Percentiles rank a stretch among this genome's conserved stretches.
phyloP scores from a whole-genome alignment of 768 basidiomycete species.

The Dentipellis sp. region DNA sequence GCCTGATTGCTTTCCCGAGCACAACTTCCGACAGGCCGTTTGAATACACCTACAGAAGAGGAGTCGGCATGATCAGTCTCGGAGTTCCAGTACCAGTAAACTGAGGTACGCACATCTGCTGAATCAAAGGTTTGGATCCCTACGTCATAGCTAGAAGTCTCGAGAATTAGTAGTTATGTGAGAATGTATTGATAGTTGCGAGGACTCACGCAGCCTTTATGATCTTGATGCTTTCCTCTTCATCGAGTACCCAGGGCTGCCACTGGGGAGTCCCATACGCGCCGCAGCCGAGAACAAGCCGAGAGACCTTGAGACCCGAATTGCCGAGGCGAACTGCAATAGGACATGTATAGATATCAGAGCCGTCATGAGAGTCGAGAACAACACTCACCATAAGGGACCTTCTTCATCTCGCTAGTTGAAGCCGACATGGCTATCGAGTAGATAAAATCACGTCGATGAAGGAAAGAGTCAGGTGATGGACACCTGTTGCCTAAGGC shows the following conservation, averaged over 20 bases:
- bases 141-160: conserved; percentile 5
- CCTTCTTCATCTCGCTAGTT: background rate
- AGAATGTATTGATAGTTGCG: background rate
- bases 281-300: conserved; percentile 19
- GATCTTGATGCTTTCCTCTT: conserved; percentile 28
- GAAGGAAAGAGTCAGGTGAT: too few species aligned
- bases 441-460: too few species aligned
- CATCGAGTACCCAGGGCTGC: conserved; percentile 25
- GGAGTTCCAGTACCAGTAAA: background rate
- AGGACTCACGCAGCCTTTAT: conserved; percentile 24
- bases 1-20: conserved; percentile 28
- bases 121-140: conserved; percentile 24
- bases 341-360: background rate
- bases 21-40: conserved; percentile 24
- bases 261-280: conserved; percentile 17
- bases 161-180: background rate
- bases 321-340: background rate
- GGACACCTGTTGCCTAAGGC: too few species aligned
- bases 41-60: conserved; percentile 14
- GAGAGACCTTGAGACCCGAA: background rate
- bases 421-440: too few species aligned
- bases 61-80: background rate
- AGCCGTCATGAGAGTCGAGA: background rate
- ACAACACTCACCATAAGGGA: background rate
- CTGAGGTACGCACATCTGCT: conserved; percentile 10